Conservation (phyloP, 306 rosid species). For the Inga oerstediana region DNA sequence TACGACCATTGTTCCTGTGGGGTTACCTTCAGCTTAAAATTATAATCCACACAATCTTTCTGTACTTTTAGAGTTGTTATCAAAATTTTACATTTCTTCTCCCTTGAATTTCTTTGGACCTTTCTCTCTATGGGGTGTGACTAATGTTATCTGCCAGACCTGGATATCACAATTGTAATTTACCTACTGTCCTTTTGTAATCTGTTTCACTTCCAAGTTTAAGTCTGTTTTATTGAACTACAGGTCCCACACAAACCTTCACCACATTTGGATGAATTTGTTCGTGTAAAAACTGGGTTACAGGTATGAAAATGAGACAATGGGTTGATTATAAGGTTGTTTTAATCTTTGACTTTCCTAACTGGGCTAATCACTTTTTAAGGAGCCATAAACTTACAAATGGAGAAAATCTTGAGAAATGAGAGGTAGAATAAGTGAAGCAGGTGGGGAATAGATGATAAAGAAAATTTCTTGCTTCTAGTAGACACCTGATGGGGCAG, state of each 20-base stretch:
- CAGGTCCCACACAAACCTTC: conserved; percentile 81
- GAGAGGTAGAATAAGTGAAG: background rate
- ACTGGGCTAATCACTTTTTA: conserved; percentile 12
- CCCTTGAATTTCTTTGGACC: conserved; percentile 5
- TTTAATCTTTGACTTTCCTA: conserved; percentile 16
- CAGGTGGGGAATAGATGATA: background rate
- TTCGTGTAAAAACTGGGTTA: conserved; percentile 78
- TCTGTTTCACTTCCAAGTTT: conserved; percentile 2
- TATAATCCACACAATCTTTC: background rate
- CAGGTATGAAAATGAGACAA: conserved; percentile 57
- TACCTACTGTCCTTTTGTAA: conserved; percentile 19
- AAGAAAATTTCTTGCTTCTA: background rate
- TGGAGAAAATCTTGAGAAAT: background rate
- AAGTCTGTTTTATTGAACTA: conserved; percentile 34
- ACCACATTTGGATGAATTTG: conserved; percentile 69
- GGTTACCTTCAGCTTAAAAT: conserved; percentile 28
- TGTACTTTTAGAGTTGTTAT: background rate
- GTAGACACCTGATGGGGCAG: background rate
- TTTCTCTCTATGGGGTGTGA: conserved; percentile 2
- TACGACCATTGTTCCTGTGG: conserved; percentile 34
- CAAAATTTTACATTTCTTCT: conserved; percentile 18
- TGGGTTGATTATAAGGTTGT: conserved; percentile 14
- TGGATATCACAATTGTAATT: conserved; percentile 5
- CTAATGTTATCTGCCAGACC: conserved; percentile 11
- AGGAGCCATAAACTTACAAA: conserved; percentile 12